These are phyloP conservation scores for Sporothrix mexicana DNA, from an alignment of 2,329 filamentous ascomycete genomes.

Conservation along the genomic window DNA sequence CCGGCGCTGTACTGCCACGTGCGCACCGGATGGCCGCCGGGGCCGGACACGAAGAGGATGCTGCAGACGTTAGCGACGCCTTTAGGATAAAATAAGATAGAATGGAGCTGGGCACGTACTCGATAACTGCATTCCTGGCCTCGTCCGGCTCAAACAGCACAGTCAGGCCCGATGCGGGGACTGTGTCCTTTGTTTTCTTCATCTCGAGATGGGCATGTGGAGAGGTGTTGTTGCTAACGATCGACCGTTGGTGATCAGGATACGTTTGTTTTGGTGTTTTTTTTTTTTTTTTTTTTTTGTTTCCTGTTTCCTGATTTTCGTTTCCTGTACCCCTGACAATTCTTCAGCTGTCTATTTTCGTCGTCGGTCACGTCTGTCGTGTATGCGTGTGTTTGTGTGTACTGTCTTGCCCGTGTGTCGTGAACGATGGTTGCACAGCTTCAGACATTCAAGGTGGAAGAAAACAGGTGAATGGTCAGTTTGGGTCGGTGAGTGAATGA, in stretches of 20 bases:
- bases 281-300: background rate
- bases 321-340: background rate
- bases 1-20: constrained; percentile 40
- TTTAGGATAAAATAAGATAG: background rate
- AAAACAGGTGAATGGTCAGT: background rate
- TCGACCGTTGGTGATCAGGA: background rate
- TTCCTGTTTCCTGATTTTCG: background rate
- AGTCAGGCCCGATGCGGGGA: constrained; percentile 44
- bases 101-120: constrained; percentile 40
- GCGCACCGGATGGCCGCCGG: constrained; percentile 44
- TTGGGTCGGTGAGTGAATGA: background rate
- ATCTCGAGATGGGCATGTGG: constrained; percentile 34
- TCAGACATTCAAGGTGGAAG: background rate
- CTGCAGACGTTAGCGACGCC: constrained; percentile 34
- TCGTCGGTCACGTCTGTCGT: background rate
- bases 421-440: constrained; percentile 13
- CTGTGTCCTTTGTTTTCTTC: constrained; percentile 41
- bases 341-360: background rate
- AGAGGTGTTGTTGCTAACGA: background rate
- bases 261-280: background rate
- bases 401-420: background rate
- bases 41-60: constrained; percentile 44
- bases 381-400: background rate
- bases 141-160: constrained; percentile 45
- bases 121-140: constrained; percentile 40